These are phyloP conservation scores for Termitomyces sp. DNA, from an alignment of 768 basidiomycete genomes.

Conservation along the genomic window DNA sequence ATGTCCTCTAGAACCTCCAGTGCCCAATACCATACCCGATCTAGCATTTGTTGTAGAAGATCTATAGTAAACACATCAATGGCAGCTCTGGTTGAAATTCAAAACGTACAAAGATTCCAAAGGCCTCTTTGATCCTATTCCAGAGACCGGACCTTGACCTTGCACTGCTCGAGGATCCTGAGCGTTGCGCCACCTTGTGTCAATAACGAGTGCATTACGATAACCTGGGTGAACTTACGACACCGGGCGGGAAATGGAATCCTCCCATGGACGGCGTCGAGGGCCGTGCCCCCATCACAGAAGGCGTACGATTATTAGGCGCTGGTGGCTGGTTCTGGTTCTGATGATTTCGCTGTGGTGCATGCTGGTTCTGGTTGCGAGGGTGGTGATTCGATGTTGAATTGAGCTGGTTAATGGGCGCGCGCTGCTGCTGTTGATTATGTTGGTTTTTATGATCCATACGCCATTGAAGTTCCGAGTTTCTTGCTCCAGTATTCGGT, in stretches of 20 bases:
- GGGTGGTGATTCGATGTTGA: not conserved
- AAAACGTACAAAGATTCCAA: slow-evolving; percentile 27
- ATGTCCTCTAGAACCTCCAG: slow-evolving; percentile 16
- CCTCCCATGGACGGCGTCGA: slow-evolving; percentile 39
- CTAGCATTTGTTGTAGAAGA: slow-evolving; percentile 18
- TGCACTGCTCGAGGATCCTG: slow-evolving; percentile 14
- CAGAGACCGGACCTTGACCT: slow-evolving; percentile 10
- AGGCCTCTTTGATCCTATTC: slow-evolving; percentile 26
- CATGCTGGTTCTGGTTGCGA: slow-evolving; percentile 5
- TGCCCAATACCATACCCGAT: slow-evolving; percentile 34
- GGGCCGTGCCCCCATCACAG: slow-evolving; percentile 15
- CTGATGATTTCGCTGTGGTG: slow-evolving; percentile 7
- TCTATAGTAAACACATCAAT: slow-evolving; percentile 6
- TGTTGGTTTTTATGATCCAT: not conserved
- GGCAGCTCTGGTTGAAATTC: not conserved
- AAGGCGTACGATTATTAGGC: not conserved
- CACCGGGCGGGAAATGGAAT: slow-evolving; percentile 43
- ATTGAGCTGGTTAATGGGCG: not conserved
- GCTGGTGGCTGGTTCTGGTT: slow-evolving; percentile 14
- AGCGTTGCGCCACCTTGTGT: not conserved
- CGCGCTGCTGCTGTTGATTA: not conserved
- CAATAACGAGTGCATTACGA: not conserved
- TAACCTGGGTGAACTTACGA: slow-evolving; percentile 26
- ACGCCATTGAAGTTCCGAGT: not conserved
- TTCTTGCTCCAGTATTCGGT: not conserved